A percentile compares a stretch with the other conserved stretches of the same genome.
Conservation (phyloP, 2,329 filamentous ascomycete genomes). For the Thelonectria olida region DNA sequence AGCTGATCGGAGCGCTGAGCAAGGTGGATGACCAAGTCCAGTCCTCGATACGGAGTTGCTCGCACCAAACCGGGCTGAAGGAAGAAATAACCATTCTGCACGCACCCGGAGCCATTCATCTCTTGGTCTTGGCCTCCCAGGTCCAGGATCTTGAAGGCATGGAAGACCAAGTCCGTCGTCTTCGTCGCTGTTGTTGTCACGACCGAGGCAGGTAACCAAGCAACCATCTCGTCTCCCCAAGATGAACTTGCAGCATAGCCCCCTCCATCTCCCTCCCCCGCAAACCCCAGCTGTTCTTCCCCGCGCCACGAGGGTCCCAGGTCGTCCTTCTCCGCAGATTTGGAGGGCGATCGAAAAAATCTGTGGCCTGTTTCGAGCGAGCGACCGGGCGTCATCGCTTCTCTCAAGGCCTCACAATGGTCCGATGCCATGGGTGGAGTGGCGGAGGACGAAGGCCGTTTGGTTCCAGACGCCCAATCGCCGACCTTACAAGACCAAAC, state of each 20-base stretch:
- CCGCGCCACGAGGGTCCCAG: constrained; percentile 29
- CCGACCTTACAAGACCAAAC: not conserved
- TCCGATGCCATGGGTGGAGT: constrained; percentile 2
- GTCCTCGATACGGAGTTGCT: no score
- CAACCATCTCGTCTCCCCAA: no score
- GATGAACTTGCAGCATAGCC: constrained; percentile 4
- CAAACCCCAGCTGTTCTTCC: constrained; percentile 35
- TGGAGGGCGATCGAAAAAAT: constrained; percentile 18
- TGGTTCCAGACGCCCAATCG: not conserved
- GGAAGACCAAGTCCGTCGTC: constrained; percentile 3
- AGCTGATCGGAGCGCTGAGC: not conserved
- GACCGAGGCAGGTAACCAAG: no score
- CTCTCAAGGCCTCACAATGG: not conserved
- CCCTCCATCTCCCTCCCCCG: constrained; percentile 33
- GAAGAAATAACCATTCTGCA: not conserved
- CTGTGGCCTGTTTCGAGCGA: constrained; percentile 1
- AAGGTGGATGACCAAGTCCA: not conserved
- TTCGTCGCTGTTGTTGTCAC: not conserved
- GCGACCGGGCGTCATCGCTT: not conserved
- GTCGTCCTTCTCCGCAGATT: constrained; percentile 31
- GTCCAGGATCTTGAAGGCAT: not conserved
- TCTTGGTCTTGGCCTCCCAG: not conserved
- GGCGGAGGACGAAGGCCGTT: constrained; percentile 17
- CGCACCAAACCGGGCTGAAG: no score
- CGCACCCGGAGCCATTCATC: not conserved